Base-by-base conservation (phyloP, 352 stramenopile species). In the Phytophthora agathidicida region DNA sequence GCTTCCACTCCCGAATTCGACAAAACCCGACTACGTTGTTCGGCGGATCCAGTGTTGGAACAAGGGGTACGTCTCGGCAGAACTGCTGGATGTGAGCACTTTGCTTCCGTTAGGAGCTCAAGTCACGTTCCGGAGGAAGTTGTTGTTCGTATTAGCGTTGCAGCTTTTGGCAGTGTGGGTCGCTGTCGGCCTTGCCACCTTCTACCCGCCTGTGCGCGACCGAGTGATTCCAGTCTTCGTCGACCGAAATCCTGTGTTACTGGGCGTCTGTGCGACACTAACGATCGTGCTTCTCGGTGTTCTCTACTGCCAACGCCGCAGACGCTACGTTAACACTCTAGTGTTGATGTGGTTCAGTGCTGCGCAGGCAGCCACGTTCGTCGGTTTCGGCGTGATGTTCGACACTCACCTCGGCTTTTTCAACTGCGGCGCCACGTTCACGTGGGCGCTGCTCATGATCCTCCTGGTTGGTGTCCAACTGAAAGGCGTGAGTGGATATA, bases 351-450 rank as follows among this genome's bases (percentile, higher is more conserved):
- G 63, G 20, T 84, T 81, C 33, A 81, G 60, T 7, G 41, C 26
- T 2, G 44, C 37, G 2, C 70, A 79, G 13, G 62, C 62, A 17
- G 47, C 66, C 23, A 60, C 75, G 19, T 71, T 79, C 38, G 57
- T 66, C 6, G 61, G 44, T 3, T n/a, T 81, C 17, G 65, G 62
- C 11, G 57, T 69, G 42, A 28, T 26, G 10, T 74, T 77, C 27
- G 58, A 66, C 41, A 71, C 68, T 7, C 50, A 80, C 46, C 38
- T 80, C 28, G 66, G 60, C 9, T 57, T 84, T 26, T 80, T 77
- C 53, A 73, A 72, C 28, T 79, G 71, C 24, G 51, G 56, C n/a
- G 48, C 68, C 7, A 72, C 65, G 0, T 78, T 79, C 36, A 41
- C 60, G 20, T 72, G 62, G 26, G 55, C 70, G n/a, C 3, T 76